Percentiles rank a stretch among this genome's conserved stretches.
phyloP scores from a whole-genome alignment of 2,329 filamentous ascomycete species.

The Monilinia polystroma region DNA sequence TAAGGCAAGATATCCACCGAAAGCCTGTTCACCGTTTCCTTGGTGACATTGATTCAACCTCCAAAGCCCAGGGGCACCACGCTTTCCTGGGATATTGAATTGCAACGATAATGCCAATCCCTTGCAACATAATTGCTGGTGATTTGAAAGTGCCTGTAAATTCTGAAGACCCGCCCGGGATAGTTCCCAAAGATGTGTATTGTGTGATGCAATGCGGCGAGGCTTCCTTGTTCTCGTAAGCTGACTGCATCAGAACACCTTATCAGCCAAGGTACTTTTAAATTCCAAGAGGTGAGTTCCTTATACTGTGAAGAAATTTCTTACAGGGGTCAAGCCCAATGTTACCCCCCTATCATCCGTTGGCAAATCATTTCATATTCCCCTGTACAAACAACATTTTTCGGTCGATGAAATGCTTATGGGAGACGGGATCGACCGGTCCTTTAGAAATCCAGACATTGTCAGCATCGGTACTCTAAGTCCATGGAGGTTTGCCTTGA shows the following conservation, averaged over 20 bases:
- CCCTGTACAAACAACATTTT: background rate
- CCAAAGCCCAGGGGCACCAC: too few species aligned
- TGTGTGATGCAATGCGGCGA: background rate
- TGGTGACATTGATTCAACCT: background rate
- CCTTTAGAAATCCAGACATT: background rate
- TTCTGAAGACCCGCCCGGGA: too few species aligned
- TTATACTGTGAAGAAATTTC: background rate
- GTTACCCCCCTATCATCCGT: too few species aligned
- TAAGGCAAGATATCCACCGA: too few species aligned
- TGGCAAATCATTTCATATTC: background rate
- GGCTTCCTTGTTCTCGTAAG: background rate
- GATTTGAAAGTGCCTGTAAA: background rate
- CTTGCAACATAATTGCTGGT: background rate
- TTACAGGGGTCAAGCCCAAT: conserved; percentile 3
- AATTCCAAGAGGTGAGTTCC: too few species aligned
- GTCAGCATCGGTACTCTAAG: background rate
- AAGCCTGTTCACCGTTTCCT: background rate
- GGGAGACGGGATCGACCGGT: background rate
- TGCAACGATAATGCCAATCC: background rate
- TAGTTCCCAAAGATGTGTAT: background rate
- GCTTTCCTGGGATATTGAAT: background rate
- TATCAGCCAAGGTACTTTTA: background rate
- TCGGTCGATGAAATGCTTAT: background rate
- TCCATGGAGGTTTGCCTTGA: background rate
- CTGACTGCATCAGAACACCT: background rate